Conservation (phyloP, 768 basidiomycete genomes). For the Tylopilus sp. region DNA sequence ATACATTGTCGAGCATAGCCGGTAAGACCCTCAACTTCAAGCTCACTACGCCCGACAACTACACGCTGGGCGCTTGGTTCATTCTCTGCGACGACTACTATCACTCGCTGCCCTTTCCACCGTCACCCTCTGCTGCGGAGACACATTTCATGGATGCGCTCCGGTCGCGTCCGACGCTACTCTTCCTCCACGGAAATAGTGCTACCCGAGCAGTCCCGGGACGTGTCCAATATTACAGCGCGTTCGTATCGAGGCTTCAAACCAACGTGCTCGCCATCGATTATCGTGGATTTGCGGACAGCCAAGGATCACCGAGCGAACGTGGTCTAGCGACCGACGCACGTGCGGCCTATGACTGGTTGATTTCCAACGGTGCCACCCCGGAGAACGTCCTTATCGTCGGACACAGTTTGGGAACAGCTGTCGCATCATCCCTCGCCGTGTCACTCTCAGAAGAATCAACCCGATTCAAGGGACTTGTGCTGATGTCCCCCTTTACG, state of each 20-base stretch:
- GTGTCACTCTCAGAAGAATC: constrained; percentile 46
- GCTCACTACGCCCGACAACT: constrained; percentile 72
- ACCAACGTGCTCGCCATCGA: constrained; percentile 84
- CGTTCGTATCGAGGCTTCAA: constrained; percentile 59
- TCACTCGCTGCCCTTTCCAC: constrained; percentile 40
- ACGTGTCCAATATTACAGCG: constrained; percentile 67
- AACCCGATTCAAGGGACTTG: constrained; percentile 43
- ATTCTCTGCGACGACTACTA: constrained; percentile 66
- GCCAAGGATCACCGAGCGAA: constrained; percentile 74
- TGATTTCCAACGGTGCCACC: constrained; percentile 54
- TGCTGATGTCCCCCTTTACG: constrained; percentile 56
- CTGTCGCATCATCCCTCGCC: constrained; percentile 54
- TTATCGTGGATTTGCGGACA: constrained; percentile 92
- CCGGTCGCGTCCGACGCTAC: constrained; percentile 60
- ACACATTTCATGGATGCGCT: constrained; percentile 54
- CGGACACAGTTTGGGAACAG: constrained; percentile 90
- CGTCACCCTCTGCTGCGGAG: constrained; percentile 35
- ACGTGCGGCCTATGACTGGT: constrained; percentile 77
- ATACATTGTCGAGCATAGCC: constrained; percentile 38
- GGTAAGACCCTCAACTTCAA: constrained; percentile 74
- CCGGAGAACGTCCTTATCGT: constrained; percentile 64
- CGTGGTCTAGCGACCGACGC: constrained; percentile 71
- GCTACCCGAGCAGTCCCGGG: constrained; percentile 67
- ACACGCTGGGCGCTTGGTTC: constrained; percentile 84
- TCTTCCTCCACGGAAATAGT: constrained; percentile 93